Evolutionary conservation across 805 yeast genomes (phyloP), one percentile per base, ranked within the genome.

Genomic region (Candida arabinofermentans): DNA sequence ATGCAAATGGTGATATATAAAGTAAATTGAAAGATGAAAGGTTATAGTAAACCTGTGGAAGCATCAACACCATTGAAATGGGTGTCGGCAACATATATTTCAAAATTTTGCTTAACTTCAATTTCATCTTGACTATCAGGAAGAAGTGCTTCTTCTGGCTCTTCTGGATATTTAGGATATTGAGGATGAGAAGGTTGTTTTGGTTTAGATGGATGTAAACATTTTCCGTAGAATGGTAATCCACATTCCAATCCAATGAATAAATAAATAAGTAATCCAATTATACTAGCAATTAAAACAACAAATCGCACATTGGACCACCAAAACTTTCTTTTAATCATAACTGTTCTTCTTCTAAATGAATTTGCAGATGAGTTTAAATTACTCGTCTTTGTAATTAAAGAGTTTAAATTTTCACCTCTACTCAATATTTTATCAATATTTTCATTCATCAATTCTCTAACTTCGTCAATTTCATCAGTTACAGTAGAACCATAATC

Each of bases 341-440:
- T 69, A 19, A 73, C 76, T 1, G 95, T 83, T 44, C 79, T 73
- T 48, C 82, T 77, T 50, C 86, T 79, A 59, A 87, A 87, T 22
- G 82, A 73, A 63, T 70, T 74, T 8, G 93, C 77, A 27, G 78
- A 76, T 30, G 75, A 71, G 49, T 81, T 85, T 60, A 87, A 71
- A 40, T 79, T 71, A 47, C 84, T 83, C 1, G 96, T 88, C 59
- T 87, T 87, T 59, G 82, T 86, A 24, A 87, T 91, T 48, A 87
- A 69, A 30, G 75, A 62, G 49, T 78, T 75, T 44, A 87, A 77
- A 39, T 85, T 74, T 54, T 87, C 96, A 17, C 95, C 95, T 39
- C 96, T 74, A 50, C 78, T 79, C 51, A 87, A 66, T 21, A 88
- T 72, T 56, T 78, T 72, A 52, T 81, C 87, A 40, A 84, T 79